These are phyloP conservation scores for Hirschioporus abietinus DNA, from an alignment of 768 basidiomycete genomes.

Conservation along the genomic window DNA sequence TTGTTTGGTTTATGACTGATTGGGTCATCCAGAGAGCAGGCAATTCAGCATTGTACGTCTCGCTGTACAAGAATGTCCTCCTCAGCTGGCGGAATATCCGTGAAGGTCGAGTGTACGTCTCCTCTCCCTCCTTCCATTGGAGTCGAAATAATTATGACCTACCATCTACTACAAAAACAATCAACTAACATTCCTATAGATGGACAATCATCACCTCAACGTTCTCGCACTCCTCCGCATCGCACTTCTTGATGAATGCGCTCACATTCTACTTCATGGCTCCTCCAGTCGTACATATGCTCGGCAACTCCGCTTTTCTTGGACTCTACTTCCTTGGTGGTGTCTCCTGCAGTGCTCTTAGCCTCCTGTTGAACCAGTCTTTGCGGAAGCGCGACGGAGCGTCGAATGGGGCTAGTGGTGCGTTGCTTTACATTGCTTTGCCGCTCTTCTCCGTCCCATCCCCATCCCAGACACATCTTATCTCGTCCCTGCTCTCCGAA, in stretches of 20 bases:
- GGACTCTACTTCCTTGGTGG: slow-evolving; percentile 59
- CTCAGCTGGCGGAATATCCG: slow-evolving; percentile 54
- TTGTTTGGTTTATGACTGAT: slow-evolving; percentile 7
- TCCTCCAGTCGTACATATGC: slow-evolving; percentile 49
- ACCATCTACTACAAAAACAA: too few relatives aligned
- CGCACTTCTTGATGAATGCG: slow-evolving; percentile 68
- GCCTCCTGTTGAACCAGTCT: slow-evolving; percentile 42
- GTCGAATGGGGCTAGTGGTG: slow-evolving; percentile 73
- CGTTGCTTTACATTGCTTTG: slow-evolving; percentile 15
- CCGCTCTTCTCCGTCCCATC: too few relatives aligned
- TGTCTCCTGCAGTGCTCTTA: slow-evolving; percentile 38
- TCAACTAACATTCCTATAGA: slow-evolving; percentile 32
- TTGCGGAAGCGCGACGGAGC: slow-evolving; percentile 24
- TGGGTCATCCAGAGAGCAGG: slow-evolving; percentile 16
- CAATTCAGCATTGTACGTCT: slow-evolving; percentile 32
- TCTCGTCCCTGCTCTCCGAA: too few relatives aligned
- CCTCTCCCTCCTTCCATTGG: neutral
- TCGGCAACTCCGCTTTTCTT: slow-evolving; percentile 65
- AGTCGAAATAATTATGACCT: too few relatives aligned
- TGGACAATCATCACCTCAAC: slow-evolving; percentile 69
- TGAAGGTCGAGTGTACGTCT: slow-evolving; percentile 58
- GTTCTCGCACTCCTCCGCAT: slow-evolving; percentile 63
- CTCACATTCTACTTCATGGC: slow-evolving; percentile 78
- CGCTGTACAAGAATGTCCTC: slow-evolving; percentile 62
- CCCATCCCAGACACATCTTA: too few relatives aligned